These are phyloP conservation scores for Umbellularia californica DNA, from an alignment of 164 flowering plant species.

Conservation along the genomic window DNA sequence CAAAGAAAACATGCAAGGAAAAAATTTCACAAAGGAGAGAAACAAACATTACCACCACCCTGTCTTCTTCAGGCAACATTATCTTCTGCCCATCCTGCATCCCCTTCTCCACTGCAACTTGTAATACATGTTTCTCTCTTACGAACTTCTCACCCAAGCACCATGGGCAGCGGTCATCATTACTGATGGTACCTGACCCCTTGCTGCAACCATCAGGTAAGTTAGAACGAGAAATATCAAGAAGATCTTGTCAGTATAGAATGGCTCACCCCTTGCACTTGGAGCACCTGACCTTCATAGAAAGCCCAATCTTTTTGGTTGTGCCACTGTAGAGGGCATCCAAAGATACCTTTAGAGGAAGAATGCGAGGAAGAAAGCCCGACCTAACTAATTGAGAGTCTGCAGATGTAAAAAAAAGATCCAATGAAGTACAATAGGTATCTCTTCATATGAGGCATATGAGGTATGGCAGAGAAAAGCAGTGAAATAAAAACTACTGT, in stretches of 20 bases:
- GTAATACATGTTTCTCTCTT: slow-evolving; percentile 78
- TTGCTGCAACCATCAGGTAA: slow-evolving; percentile 35
- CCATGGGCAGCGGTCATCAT: slow-evolving; percentile 72
- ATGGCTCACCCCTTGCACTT: slow-evolving; percentile 72
- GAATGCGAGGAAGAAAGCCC: slow-evolving; percentile 14
- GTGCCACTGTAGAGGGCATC: slow-evolving; percentile 60
- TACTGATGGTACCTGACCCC: slow-evolving; percentile 69
- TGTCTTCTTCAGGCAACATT: slow-evolving; percentile 82
- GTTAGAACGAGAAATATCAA: neutral
- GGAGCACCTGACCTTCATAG: slow-evolving; percentile 67
- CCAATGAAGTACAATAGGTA: too few species aligned
- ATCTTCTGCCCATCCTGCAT: slow-evolving; percentile 87
- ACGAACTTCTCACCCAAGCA: slow-evolving; percentile 86
- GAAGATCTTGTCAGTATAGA: neutral
- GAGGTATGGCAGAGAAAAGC: too few species aligned
- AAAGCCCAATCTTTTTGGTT: slow-evolving; percentile 65
- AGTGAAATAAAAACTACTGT: too few species aligned
- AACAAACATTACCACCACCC: slow-evolving; percentile 58
- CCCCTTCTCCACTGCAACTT: slow-evolving; percentile 82
- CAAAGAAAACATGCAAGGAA: neutral
- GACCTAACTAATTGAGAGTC: too few species aligned
- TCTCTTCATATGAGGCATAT: too few species aligned
- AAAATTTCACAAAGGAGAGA: neutral
- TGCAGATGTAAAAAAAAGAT: too few species aligned
- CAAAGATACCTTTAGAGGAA: slow-evolving; percentile 56